phyloP scores from a whole-genome alignment of 176 grass and related monocot genomes.

The Urochloa ruziziensis region DNA sequence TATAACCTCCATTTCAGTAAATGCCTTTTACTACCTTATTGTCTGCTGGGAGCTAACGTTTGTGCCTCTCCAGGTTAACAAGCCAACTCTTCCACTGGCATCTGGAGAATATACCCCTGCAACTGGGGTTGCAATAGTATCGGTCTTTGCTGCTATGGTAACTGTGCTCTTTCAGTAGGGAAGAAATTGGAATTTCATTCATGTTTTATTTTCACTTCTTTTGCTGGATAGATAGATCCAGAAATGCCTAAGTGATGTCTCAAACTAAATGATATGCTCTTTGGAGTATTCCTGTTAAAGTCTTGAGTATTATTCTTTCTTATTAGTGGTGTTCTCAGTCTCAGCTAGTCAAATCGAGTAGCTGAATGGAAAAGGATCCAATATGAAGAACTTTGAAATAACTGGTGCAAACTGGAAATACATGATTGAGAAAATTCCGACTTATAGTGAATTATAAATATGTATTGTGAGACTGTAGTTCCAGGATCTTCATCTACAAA shows the following conservation, averaged over 20 bases:
- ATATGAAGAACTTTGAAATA: neutral
- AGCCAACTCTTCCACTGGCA: conserved; percentile 90
- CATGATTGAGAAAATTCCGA: neutral
- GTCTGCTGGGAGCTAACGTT: conserved; percentile 27
- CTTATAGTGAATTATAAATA: neutral
- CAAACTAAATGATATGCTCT: neutral
- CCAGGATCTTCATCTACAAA: neutral
- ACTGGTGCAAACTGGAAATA: neutral
- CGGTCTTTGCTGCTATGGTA: conserved; percentile 80
- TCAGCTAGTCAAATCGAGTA: neutral
- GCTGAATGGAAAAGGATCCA: neutral
- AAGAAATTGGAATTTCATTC: neutral
- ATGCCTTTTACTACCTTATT: conserved; percentile 14
- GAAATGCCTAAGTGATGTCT: neutral
- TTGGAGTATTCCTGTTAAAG: neutral
- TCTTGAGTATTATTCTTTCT: neutral
- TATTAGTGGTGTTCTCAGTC: neutral
- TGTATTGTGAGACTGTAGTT: neutral
- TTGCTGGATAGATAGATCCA: neutral
- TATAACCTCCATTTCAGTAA: neutral
- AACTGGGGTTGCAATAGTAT: conserved; percentile 78
- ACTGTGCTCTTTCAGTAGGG: neutral
- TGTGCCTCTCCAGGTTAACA: conserved; percentile 66
- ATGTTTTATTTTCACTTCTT: neutral
- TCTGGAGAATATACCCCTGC: conserved; percentile 86